Base-by-base conservation (phyloP, 768 basidiomycete species). In the Kwoniella mangroviensis region DNA sequence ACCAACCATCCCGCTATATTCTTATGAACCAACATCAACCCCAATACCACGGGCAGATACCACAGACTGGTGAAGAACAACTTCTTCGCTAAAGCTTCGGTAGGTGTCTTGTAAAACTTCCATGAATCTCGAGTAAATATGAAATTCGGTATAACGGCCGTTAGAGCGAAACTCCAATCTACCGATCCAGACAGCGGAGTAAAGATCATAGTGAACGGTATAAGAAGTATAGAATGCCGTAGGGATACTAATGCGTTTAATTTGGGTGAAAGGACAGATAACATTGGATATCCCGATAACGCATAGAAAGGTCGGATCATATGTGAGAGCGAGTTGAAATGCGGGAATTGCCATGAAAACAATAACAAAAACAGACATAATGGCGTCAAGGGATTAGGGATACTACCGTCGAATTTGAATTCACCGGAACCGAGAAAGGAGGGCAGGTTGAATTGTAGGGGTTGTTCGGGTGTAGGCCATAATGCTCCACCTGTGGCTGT, bases 261-360 rank as follows among this genome's bases (percentile, higher is more conserved):
- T 22, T 83, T 77, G 1, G 95, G 92, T 41, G 89, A 86, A 59
- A 92, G 84, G 67, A 94, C 91, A 41, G 90, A 89, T 12, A 98
- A 88, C 97, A 99, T 99, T 62, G 87, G 88, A 81, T 95, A 99
- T 19, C 95, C 95, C 21, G 91, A 93, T 79, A 93, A 89, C 4
- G 97, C 93, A 83, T 99, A 99, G 21, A 91, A 91, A 11, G 87
- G 89, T 45, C 95, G 89, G 10, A 95, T 87, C 60, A 95, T 85
- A 83, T 97, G 88, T 9, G 94, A 90, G n/a, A 99, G 86, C 1
- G 93, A 83, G 83, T 95, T 98, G 85, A 99, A 98, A 83, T 99
- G 96, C 43, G 96, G 95, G 84, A 98, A 98, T 81, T 99, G 97
- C 96, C 96, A 99, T 70, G 91, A 91, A 85, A 90, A 99, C 10